These are phyloP conservation scores for Hansenula lynferdii DNA, from an alignment of 1,139 yeast genomes.

Conservation along the genomic window DNA sequence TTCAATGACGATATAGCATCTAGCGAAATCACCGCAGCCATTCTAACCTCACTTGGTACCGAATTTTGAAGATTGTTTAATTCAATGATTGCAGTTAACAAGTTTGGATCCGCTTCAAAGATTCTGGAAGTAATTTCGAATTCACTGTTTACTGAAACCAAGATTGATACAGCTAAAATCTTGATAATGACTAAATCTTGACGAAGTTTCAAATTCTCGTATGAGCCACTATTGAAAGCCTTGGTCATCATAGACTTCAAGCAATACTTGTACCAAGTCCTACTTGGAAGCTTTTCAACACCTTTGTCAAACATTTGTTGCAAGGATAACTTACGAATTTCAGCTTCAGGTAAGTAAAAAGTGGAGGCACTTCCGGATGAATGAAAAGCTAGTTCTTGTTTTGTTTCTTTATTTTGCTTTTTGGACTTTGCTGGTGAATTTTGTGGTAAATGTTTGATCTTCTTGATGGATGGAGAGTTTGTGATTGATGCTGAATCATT, in stretches of 20 bases:
- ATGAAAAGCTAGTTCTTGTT: constrained; percentile 8
- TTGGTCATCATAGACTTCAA: constrained; percentile 63
- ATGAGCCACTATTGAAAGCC: constrained; percentile 58
- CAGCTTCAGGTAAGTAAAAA: constrained; percentile 13
- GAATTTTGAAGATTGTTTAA: constrained; percentile 55
- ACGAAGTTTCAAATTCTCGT: constrained; percentile 52
- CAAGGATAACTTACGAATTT: constrained; percentile 35
- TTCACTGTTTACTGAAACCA: constrained; percentile 45
- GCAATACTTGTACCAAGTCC: constrained; percentile 60
- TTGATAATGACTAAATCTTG: constrained; percentile 58
- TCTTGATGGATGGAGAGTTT: constrained; percentile 14
- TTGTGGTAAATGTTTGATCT: constrained; percentile 11
- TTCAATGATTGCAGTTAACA: constrained; percentile 67
- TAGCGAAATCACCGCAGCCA: constrained; percentile 62
- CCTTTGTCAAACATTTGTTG: constrained; percentile 67
- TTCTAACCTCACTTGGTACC: constrained; percentile 46
- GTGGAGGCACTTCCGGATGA: background rate
- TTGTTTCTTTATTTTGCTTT: constrained; percentile 17
- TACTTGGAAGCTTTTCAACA: constrained; percentile 51
- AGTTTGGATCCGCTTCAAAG: constrained; percentile 71
- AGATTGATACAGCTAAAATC: constrained; percentile 61
- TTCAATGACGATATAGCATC: constrained; percentile 68
- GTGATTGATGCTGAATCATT: no score
- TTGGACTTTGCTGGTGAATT: constrained; percentile 20
- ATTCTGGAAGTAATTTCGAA: constrained; percentile 54